Base-by-base conservation (phyloP, 257 asterid genomes). In the Fraxinus quadrangulata region DNA sequence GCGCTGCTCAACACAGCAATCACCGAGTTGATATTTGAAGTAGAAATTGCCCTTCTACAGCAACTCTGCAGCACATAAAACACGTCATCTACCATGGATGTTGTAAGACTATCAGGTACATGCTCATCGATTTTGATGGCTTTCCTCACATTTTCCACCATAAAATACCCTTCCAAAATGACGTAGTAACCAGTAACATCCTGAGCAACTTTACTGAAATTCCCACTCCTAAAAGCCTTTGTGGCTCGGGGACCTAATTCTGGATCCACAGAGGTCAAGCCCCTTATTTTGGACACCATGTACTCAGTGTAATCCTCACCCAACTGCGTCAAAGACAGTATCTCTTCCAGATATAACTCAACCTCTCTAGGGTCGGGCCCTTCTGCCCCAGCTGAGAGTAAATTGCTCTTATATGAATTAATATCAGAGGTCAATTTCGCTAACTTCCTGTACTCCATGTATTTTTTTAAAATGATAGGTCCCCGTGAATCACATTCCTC, bases 11-110 rank as follows among this genome's bases (percentile, higher is more conserved):
- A 87, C 79, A 95, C 87, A 4, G 98, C 97, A 78, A 95, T 88
- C 68, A 95, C 97, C 14, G 98, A 91, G 91, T 87, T 89, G 75
- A 93, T 89, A 80, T 93, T 93, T 72, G 93, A 88, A 74, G 99
- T 95, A 37, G 97, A 91, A 78, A 95, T 87, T 14, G 99, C 91
- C 88, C 99, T 89, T 37, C 96, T 84, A 77, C 97, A 95, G 85
- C 99, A 93, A 82, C 97, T 95, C 90, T 95, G 99, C 82, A 93
- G 81, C 85, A 95, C 98, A 77, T 93, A 95, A 65, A 95, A 95
- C 78, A 93, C 98, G 70, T 95, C 99, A 85, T 95, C 98, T 84
- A 95, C 98, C 99, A 95, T 91, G 51, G 99, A 95, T 7, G 99
- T 95, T 28, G 99, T 95, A 67, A 95, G 97, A 83, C 97, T 89